These are phyloP conservation scores for Solanum hybrid DNA, from an alignment of 305 asterid species.

Conservation along the genomic window DNA sequence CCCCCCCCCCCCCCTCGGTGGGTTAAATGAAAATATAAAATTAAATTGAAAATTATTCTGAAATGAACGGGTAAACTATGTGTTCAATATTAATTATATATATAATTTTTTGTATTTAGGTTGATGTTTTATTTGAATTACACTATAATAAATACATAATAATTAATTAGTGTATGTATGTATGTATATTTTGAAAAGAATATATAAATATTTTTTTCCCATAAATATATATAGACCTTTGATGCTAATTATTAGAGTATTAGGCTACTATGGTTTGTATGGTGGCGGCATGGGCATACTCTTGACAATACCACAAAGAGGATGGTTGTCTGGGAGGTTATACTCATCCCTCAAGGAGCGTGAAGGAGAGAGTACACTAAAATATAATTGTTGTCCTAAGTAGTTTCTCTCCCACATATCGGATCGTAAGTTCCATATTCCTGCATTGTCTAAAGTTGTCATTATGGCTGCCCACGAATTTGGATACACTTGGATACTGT, in stretches of 20 bases:
- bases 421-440: conserved; percentile 26
- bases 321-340: conserved; percentile 25
- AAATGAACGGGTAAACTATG: not conserved
- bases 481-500: conserved; percentile 30
- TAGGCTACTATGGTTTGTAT: conserved; percentile 3
- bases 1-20: not conserved
- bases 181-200: not conserved
- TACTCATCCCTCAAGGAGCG: conserved; percentile 40
- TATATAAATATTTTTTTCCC: not conserved
- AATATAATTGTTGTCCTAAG: conserved; percentile 39
- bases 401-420: conserved; percentile 30
- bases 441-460: conserved; percentile 27
- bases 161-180: no score
- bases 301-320: conserved; percentile 27
- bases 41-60: not conserved
- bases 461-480: conserved; percentile 25
- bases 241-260: not conserved
- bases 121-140: not conserved
- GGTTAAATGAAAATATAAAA: not conserved
- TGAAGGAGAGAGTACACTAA: conserved; percentile 33
- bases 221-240: not conserved
- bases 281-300: conserved; percentile 30
- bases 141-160: no score
- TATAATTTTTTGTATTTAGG: not conserved
- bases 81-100: not conserved